Evolutionary conservation across 1,139 yeast species (phyloP).

Genomic region (Magnusiomyces ingens): DNA sequence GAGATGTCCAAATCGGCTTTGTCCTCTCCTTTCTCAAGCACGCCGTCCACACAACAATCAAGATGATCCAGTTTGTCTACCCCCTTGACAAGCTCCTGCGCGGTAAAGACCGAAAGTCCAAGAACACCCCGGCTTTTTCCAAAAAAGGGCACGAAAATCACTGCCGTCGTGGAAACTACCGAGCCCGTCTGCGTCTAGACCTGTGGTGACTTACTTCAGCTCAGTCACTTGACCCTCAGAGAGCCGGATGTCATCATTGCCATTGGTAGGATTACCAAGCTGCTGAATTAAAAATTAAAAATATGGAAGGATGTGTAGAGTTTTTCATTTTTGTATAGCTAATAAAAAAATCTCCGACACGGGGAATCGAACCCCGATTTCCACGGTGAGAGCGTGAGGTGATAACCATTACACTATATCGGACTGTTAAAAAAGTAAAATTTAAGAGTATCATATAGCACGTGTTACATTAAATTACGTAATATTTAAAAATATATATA

Average conservation of each 20-base stretch:
- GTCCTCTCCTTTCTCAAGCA: constrained; percentile 78
- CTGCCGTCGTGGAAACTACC: constrained; percentile 79
- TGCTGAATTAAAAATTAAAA: constrained; percentile 25
- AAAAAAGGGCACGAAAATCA: constrained; percentile 98
- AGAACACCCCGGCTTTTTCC: constrained; percentile 97
- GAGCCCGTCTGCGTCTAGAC: constrained; percentile 92
- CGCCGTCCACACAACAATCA: constrained; percentile 96
- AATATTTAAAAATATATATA: too few relatives aligned
- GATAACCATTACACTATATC: constrained; percentile 16
- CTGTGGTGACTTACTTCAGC: constrained; percentile 83
- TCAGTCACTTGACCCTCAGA: constrained; percentile 96
- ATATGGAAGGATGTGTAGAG: not conserved
- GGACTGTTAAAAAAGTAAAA: too few relatives aligned
- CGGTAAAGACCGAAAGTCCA: constrained; percentile 93
- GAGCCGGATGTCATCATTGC: constrained; percentile 98
- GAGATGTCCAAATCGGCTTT: constrained; percentile 85
- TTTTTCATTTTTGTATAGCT: too few relatives aligned
- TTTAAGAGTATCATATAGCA: too few relatives aligned
- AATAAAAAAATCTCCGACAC: constrained; percentile 10
- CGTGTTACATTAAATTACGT: too few relatives aligned
- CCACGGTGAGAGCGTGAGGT: constrained; percentile 17
- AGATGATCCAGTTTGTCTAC: constrained; percentile 78
- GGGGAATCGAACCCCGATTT: constrained; percentile 16
- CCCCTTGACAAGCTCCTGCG: constrained; percentile 90
- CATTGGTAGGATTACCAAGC: constrained; percentile 77